phyloP scores from a whole-genome alignment of 1,284 basidiomycete species.

The Fereydounia khargensis region DNA sequence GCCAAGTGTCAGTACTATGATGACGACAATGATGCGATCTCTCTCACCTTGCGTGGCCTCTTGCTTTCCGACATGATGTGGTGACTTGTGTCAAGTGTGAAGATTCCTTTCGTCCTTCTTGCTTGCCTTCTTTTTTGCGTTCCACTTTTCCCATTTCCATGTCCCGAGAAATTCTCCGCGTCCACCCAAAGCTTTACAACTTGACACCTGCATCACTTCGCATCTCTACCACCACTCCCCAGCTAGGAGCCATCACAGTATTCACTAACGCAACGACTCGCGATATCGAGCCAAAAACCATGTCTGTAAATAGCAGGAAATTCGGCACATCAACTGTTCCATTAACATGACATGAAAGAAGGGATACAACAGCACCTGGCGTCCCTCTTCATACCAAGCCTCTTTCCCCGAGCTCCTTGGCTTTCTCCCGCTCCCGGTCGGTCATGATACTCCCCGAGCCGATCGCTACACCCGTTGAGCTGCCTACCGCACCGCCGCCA shows the following conservation, averaged over 20 bases:
- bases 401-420: slow-evolving; percentile 9
- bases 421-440: not conserved
- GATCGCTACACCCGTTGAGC: not conserved
- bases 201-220: too few relatives aligned
- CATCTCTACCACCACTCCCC: not conserved
- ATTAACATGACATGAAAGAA: not conserved
- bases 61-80: too few relatives aligned
- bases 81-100: too few relatives aligned
- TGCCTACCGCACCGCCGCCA: not conserved
- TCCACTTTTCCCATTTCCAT: too few relatives aligned
- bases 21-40: too few relatives aligned
- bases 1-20: too few relatives aligned
- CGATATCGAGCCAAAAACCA: not conserved
- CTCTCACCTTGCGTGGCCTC: too few relatives aligned
- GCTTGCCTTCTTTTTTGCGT: too few relatives aligned
- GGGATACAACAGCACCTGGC: too few relatives aligned
- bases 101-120: too few relatives aligned
- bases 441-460: not conserved
- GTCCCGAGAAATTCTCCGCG: too few relatives aligned
- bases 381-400: not conserved
- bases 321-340: not conserved
- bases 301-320: not conserved
- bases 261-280: not conserved
- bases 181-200: too few relatives aligned
- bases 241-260: not conserved